Evolutionary conservation across 2,329 filamentous ascomycete genomes (phyloP).

Genomic region (Paecilomyces variotii): DNA sequence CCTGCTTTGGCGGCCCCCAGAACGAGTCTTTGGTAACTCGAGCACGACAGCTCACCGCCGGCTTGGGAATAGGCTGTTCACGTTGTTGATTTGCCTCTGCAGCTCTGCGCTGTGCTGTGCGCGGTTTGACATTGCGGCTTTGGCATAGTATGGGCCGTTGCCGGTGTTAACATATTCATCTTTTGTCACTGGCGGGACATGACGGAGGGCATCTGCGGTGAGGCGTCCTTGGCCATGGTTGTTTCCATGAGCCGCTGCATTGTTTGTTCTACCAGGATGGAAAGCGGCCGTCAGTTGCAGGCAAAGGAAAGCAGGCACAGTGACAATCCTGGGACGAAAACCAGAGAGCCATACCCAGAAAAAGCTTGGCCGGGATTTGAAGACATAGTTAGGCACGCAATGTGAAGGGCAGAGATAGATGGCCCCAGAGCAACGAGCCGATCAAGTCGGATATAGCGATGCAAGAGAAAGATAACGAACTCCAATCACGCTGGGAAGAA

Average conservation of each 20-base stretch:
- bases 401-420: background rate
- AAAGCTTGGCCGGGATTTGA: background rate
- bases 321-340: background rate
- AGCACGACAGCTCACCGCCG: background rate
- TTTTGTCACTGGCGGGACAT: slow-evolving; percentile 15
- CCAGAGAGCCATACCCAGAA: background rate
- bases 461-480: no score
- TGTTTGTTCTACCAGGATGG: background rate
- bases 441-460: no score
- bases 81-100: slow-evolving; percentile 20
- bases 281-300: background rate
- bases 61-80: slow-evolving; percentile 21
- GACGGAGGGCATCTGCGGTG: slow-evolving; percentile 19
- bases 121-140: slow-evolving; percentile 22
- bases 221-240: slow-evolving; percentile 3
- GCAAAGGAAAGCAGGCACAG: background rate
- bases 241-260: background rate
- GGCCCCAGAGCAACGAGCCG: no score
- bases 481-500: no score
- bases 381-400: background rate
- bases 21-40: background rate
- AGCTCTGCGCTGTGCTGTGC: slow-evolving; percentile 21
- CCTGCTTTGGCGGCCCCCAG: background rate
- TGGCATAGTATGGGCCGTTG: slow-evolving; percentile 25
- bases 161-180: slow-evolving; percentile 16